Conservation (phyloP, 2,329 filamentous ascomycete genomes). For the Xylariaceae sp. region DNA sequence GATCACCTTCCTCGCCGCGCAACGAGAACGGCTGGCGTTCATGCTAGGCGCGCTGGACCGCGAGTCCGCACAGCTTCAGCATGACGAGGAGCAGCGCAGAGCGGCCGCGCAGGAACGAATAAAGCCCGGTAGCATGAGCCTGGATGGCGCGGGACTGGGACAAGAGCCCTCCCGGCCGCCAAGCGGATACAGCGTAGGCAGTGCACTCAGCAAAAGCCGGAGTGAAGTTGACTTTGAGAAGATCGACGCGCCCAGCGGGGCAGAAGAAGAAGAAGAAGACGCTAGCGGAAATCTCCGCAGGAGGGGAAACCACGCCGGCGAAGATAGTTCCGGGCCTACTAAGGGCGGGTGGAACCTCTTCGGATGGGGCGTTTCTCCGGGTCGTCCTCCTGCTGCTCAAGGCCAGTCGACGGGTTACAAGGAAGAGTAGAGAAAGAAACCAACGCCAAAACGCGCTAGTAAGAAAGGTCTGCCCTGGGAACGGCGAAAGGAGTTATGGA, state of each 20-base stretch:
- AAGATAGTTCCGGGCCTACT: constrained; percentile 4
- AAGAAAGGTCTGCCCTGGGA: not conserved
- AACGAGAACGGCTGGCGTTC: constrained; percentile 70
- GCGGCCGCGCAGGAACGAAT: constrained; percentile 10
- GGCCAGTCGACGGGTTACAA: constrained; percentile 25
- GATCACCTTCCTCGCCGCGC: constrained; percentile 68
- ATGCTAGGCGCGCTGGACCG: constrained; percentile 73
- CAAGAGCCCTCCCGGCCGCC: constrained; percentile 39
- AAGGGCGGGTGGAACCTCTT: constrained; percentile 22
- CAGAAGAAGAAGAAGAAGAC: constrained; percentile 50
- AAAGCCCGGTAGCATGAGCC: constrained; percentile 25
- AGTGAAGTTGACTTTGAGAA: constrained; percentile 89
- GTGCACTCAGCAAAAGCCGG: constrained; percentile 68
- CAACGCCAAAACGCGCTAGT: not conserved
- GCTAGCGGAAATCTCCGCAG: constrained; percentile 30
- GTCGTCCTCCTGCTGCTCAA: constrained; percentile 10
- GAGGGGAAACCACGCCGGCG: constrained; percentile 15
- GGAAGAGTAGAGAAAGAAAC: constrained; percentile 10
- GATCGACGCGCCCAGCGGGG: constrained; percentile 68
- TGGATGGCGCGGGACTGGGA: constrained; percentile 23
- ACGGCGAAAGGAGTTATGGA: constrained; percentile 16
- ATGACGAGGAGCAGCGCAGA: constrained; percentile 30
- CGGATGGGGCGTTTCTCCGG: constrained; percentile 26
- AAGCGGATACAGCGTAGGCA: constrained; percentile 44
- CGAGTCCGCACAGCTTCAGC: constrained; percentile 61